Evolutionary conservation across 768 basidiomycete species (phyloP).

Genomic region (Termitomyces sp.): DNA sequence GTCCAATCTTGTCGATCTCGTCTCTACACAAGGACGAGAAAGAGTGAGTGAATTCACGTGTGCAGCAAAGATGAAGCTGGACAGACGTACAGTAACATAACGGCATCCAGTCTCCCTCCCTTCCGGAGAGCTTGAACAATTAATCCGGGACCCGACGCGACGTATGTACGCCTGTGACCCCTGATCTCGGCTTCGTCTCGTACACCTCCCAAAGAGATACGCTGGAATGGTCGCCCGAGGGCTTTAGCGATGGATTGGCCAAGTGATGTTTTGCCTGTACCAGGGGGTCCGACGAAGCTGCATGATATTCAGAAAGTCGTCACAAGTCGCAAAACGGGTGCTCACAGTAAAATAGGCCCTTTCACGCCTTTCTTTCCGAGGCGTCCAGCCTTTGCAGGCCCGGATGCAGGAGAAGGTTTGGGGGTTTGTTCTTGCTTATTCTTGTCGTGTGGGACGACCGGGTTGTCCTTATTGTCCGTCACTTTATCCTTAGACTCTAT

Average conservation of each 20-base stretch:
- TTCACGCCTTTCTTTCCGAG: conserved; percentile 44
- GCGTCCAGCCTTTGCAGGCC: conserved; percentile 9
- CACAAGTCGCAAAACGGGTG: not conserved
- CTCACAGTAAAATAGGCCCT: conserved; percentile 67
- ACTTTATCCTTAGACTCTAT: conserved; percentile 16
- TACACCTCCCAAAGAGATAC: conserved; percentile 89
- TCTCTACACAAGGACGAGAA: conserved; percentile 36
- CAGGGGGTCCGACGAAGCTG: conserved; percentile 87
- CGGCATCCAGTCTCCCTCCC: conserved; percentile 73
- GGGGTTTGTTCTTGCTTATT: conserved; percentile 13
- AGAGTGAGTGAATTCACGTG: conserved; percentile 2
- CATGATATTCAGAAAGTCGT: conserved; percentile 2
- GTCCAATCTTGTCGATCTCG: conserved; percentile 89
- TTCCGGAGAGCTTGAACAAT: conserved; percentile 86
- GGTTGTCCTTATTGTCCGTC: conserved; percentile 17
- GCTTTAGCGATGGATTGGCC: conserved; percentile 86
- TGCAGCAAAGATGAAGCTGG: conserved; percentile 11
- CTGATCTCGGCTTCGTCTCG: conserved; percentile 78
- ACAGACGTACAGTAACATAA: conserved; percentile 56
- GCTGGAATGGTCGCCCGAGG: conserved; percentile 80
- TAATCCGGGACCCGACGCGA: conserved; percentile 80
- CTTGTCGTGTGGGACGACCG: conserved; percentile 22
- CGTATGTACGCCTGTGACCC: conserved; percentile 71
- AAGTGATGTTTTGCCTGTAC: conserved; percentile 87
- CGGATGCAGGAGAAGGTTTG: conserved; percentile 10